Percentiles rank a stretch among this genome's conserved stretches.
Conservation (phyloP, 2,329 filamentous ascomycete species). For the Cladorrhinum sp. region DNA sequence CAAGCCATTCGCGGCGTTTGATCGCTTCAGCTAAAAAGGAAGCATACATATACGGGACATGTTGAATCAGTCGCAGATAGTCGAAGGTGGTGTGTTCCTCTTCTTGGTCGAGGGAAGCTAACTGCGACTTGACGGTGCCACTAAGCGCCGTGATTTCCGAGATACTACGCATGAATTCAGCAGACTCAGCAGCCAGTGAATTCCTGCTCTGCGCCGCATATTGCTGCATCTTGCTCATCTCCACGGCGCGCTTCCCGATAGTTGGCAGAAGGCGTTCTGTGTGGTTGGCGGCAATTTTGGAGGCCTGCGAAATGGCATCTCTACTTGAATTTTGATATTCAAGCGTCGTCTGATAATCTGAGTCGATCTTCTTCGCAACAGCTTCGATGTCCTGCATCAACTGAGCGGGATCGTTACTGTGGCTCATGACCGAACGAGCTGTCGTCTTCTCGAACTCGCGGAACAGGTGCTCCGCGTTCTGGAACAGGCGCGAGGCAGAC, state of each 20-base stretch:
- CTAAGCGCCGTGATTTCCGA: conserved; percentile 75
- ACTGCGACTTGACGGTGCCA: conserved; percentile 66
- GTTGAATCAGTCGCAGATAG: conserved; percentile 72
- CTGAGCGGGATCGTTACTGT: conserved; percentile 61
- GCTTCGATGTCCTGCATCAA: conserved; percentile 83
- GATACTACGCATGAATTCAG: conserved; percentile 77
- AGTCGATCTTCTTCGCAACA: conserved; percentile 79
- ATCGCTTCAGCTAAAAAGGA: conserved; percentile 84
- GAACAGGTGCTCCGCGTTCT: conserved; percentile 59
- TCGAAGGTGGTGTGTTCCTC: conserved; percentile 80
- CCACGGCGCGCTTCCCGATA: conserved; percentile 51
- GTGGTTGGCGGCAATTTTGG: conserved; percentile 61
- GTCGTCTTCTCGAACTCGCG: conserved; percentile 60
- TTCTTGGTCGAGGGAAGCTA: conserved; percentile 67
- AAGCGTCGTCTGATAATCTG: conserved; percentile 77
- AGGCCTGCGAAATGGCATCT: conserved; percentile 58
- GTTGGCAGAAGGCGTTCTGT: conserved; percentile 61
- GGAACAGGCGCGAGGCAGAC: conserved; percentile 57
- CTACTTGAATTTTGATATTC: conserved; percentile 62
- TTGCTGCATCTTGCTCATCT: conserved; percentile 60
- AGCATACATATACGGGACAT: conserved; percentile 85
- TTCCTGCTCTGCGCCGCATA: conserved; percentile 66
- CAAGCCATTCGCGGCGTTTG: conserved; percentile 82
- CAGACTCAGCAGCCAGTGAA: conserved; percentile 59
- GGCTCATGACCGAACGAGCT: conserved; percentile 53